Base-by-base conservation (phyloP, 2,329 filamentous ascomycete species). In the Paecilomyces variotii region DNA sequence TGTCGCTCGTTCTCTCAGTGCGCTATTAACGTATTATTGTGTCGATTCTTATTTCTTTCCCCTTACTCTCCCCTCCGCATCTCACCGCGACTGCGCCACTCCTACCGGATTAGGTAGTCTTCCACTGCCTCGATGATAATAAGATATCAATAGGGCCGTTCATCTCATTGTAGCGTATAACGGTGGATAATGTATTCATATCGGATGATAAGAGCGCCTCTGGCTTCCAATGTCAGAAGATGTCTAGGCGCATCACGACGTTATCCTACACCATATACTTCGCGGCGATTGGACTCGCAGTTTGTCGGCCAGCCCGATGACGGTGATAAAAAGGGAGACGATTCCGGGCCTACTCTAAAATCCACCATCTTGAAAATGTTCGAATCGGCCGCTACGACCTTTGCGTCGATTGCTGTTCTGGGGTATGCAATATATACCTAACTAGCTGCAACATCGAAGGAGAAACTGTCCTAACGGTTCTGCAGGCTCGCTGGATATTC, bases 361-460 rank as follows among this genome's bases (percentile, higher is more conserved):
- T 70, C 73, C 11, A 79, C 77, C 1, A 61, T 74, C 6, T 74
- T 78, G 45, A 90, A 87, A 69, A 89, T 91, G 84, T 74, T 85
- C 57, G 89, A 93, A 72, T 80, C 87, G 4, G 89, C 88, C 2
- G 86, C 85, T 7, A 91, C 89, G 0, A 91, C 89, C 0, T 82
- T 90, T 60, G 87, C 89, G 27, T 90, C 87, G 25, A 87, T 93
- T 58, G 65, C 87, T 10, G 84, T 93, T 14, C 77, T 93, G 32
- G 89, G 86, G 65, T 77, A 82, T 19, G 85, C 83, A 30, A 87
- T 87, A 67, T 81, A 78, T 19, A 19, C 19, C 19, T 19, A 19
- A 19, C 52, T 66, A 39, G 55, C n/a, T 59, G n/a, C 35, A 10
- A 39, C 14, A 5, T 27, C 60, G 34, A 9, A 53, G 26, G n/a